phyloP scores from a whole-genome alignment of 73 alveolate species.

The Tetrahymena malaccensis region DNA sequence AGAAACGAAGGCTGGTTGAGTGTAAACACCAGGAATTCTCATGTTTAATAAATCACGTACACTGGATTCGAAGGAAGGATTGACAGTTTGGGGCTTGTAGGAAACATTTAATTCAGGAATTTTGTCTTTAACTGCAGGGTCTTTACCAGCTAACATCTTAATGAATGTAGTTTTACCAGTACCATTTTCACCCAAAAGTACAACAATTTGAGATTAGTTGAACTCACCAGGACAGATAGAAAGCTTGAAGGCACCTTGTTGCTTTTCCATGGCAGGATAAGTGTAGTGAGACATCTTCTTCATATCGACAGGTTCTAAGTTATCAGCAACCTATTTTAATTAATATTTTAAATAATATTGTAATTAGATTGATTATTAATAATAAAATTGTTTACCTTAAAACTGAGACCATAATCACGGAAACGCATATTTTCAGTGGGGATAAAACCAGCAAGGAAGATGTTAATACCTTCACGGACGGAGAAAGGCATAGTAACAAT shows the following conservation, averaged over 20 bases:
- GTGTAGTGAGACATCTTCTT: slow-evolving; percentile 54
- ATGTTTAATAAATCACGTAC: slow-evolving; percentile 74
- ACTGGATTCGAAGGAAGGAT: slow-evolving; percentile 91
- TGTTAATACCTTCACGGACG: slow-evolving; percentile 99
- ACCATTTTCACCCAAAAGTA: slow-evolving; percentile 96
- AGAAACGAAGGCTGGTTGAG: slow-evolving; percentile 82
- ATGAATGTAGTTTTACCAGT: slow-evolving; percentile 97
- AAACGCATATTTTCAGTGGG: slow-evolving; percentile 99
- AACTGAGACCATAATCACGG: slow-evolving; percentile 90
- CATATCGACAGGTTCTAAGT: slow-evolving; percentile 32
- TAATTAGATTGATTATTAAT: neutral
- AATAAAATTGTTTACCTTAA: slow-evolving; percentile 54
- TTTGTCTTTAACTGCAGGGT: slow-evolving; percentile 60
- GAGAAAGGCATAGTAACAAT: slow-evolving; percentile 99
- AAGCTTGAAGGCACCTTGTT: slow-evolving; percentile 66
- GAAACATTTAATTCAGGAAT: slow-evolving; percentile 87
- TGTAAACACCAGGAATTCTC: slow-evolving; percentile 64
- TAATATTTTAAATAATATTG: neutral
- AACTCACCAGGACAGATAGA: slow-evolving; percentile 83
- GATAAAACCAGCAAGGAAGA: slow-evolving; percentile 96
- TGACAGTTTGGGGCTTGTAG: slow-evolving; percentile 93
- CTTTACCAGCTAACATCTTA: slow-evolving; percentile 92
- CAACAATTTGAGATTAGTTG: slow-evolving; percentile 90
- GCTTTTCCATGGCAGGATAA: slow-evolving; percentile 88
- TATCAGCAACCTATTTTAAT: slow-evolving; percentile 51